phyloP scores from a whole-genome alignment of 2,329 filamentous ascomycete genomes.

The Aspergillus sp. region DNA sequence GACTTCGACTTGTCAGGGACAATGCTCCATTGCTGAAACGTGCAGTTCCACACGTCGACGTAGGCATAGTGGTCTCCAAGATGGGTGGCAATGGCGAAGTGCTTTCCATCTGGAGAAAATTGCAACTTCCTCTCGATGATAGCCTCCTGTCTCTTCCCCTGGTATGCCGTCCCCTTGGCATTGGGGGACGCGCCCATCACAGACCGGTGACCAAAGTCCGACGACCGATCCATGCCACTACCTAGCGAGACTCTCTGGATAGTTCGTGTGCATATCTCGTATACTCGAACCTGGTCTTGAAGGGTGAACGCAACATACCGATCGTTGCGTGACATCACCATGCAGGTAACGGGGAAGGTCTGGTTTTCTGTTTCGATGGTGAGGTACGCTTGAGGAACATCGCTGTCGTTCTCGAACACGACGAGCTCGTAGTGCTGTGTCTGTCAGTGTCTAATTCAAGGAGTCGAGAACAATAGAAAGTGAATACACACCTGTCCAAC shows the following conservation, averaged over 20 bases:
- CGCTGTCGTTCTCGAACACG: conserved; percentile 30
- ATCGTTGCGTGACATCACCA: conserved; percentile 28
- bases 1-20: conserved; percentile 18
- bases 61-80: conserved; percentile 31
- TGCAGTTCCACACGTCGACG: conserved; percentile 27
- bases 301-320: conserved; percentile 25
- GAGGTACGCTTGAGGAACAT: conserved; percentile 21
- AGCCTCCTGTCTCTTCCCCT: conserved; percentile 21
- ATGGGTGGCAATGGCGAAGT: conserved; percentile 37
- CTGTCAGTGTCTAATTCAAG: conserved; percentile 10
- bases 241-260: conserved; percentile 20
- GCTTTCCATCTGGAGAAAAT: conserved; percentile 36
- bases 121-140: conserved; percentile 35
- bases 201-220: conserved; percentile 8
- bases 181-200: not conserved
- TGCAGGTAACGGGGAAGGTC: conserved; percentile 17
- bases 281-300: conserved; percentile 23
- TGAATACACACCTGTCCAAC: conserved; percentile 23
- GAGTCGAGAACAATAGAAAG: not conserved
- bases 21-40: conserved; percentile 20
- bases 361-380: conserved; percentile 33
- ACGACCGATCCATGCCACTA: conserved; percentile 11
- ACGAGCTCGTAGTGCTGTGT: conserved; percentile 28
- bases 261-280: conserved; percentile 18
- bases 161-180: conserved; percentile 3